Evolutionary conservation across 108 stramenopile species (phyloP).

Genomic region (Epithemia pelagica): DNA sequence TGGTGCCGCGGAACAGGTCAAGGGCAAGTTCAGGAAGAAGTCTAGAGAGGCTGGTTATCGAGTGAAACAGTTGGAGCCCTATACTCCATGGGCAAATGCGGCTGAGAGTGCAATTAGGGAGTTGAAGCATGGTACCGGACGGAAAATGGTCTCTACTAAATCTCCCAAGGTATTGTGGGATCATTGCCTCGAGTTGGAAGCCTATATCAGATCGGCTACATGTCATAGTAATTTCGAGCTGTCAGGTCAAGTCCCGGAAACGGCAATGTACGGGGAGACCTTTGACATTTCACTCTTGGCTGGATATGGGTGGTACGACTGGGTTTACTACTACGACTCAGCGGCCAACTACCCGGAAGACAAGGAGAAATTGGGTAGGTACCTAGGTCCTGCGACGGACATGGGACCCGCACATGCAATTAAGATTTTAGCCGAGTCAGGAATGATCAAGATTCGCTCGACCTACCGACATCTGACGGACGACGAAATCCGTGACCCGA

Average conservation of each 20-base stretch:
- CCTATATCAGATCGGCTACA: neutral
- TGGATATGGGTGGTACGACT: conserved; percentile 40
- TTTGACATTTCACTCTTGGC: conserved; percentile 3
- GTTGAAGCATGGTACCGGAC: neutral
- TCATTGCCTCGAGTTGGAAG: neutral
- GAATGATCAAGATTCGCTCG: too few species aligned
- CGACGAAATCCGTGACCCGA: neutral
- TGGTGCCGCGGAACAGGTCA: neutral
- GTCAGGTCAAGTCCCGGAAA: conserved; percentile 11
- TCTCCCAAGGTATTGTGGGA: neutral
- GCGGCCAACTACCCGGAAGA: neutral
- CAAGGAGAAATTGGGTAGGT: conserved; percentile 12
- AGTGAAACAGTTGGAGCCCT: neutral
- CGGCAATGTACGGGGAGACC: neutral
- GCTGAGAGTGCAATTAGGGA: neutral
- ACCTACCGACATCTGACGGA: neutral
- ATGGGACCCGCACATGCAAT: conserved; percentile 34
- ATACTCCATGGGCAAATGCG: conserved; percentile 32
- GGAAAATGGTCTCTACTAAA: neutral
- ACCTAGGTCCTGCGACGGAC: conserved; percentile 32
- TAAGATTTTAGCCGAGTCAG: conserved; percentile 26
- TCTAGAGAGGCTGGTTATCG: conserved; percentile 10
- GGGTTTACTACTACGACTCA: conserved; percentile 24
- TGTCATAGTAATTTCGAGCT: conserved; percentile 12
- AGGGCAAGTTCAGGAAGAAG: neutral